Conservation (phyloP, 352 stramenopile species). For the Achlya hypogyna region DNA sequence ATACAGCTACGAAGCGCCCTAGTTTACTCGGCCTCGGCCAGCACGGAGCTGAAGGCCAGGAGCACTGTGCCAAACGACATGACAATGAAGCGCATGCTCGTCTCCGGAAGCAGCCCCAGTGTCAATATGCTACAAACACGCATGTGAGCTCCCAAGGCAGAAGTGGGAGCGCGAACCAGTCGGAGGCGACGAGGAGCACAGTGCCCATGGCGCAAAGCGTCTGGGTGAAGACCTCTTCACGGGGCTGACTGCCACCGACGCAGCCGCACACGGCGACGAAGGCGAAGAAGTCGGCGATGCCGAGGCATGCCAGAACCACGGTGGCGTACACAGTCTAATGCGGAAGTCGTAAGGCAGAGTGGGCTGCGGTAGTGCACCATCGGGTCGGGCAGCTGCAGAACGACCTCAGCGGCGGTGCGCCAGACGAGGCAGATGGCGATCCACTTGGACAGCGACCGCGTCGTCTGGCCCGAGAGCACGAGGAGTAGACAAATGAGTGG, state of each 20-base stretch:
- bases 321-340: slow-evolving; percentile 32
- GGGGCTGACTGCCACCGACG: slow-evolving; percentile 2
- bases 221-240: slow-evolving; percentile 13
- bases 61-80: slow-evolving; percentile 14
- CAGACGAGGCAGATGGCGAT: slow-evolving; percentile 71
- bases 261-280: slow-evolving; percentile 38
- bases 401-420: slow-evolving; percentile 56
- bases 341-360: neutral
- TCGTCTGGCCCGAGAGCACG: slow-evolving; percentile 28
- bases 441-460: slow-evolving; percentile 51
- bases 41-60: slow-evolving; percentile 9
- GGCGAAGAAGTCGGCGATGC: slow-evolving; percentile 48
- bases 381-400: slow-evolving; percentile 44
- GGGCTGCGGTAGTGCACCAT: neutral
- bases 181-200: neutral
- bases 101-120: neutral
- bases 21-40: slow-evolving; percentile 11
- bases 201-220: slow-evolving; percentile 10
- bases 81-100: slow-evolving; percentile 1
- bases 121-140: neutral
- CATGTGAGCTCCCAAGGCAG: neutral
- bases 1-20: neutral
- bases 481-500: slow-evolving; percentile 59
- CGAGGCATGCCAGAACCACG: slow-evolving; percentile 30
- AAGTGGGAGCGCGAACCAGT: neutral